Evolutionary conservation across 352 stramenopile genomes (phyloP).

Genomic region (Globisporangium nunn): DNA sequence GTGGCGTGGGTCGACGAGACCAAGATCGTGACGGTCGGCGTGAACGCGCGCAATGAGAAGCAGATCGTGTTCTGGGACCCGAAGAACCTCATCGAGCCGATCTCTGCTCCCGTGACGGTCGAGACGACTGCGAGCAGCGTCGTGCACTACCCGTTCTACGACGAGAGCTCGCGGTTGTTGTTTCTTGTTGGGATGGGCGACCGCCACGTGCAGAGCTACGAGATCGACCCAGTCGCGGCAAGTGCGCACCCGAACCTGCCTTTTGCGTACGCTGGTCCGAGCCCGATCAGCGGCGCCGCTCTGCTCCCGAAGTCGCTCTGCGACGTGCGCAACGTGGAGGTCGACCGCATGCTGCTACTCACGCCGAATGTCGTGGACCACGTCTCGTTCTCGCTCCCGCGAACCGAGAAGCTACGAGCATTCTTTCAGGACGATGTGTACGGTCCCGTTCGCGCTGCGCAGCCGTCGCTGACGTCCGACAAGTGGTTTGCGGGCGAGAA

Average conservation of each 20-base stretch:
- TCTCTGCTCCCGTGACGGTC: conserved; percentile 29
- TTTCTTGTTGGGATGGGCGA: conserved; percentile 62
- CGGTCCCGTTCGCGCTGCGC: conserved; percentile 22
- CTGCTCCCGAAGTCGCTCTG: conserved; percentile 61
- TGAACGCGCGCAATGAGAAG: conserved; percentile 54
- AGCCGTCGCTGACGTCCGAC: conserved; percentile 23
- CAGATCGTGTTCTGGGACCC: conserved; percentile 72
- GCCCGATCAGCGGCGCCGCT: conserved; percentile 47
- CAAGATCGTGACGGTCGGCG: conserved; percentile 46
- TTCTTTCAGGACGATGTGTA: conserved; percentile 85
- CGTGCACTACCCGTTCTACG: conserved; percentile 56
- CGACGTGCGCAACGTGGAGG: conserved; percentile 59
- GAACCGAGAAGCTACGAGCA: conserved; percentile 51
- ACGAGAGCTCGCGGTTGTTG: conserved; percentile 54
- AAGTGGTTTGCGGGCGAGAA: conserved; percentile 58
- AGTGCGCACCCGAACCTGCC: conserved; percentile 54
- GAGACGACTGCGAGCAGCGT: conserved; percentile 34
- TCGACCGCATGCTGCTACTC: conserved; percentile 57
- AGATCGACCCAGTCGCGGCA: conserved; percentile 34
- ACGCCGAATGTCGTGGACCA: conserved; percentile 40
- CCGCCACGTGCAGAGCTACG: conserved; percentile 70
- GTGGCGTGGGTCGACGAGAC: conserved; percentile 42
- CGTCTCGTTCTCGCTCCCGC: conserved; percentile 62
- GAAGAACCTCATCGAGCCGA: conserved; percentile 57
- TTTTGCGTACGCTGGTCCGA: conserved; percentile 39